Conservation (phyloP, 805 yeast genomes). For the Ogataea nakhonphanomensis region DNA sequence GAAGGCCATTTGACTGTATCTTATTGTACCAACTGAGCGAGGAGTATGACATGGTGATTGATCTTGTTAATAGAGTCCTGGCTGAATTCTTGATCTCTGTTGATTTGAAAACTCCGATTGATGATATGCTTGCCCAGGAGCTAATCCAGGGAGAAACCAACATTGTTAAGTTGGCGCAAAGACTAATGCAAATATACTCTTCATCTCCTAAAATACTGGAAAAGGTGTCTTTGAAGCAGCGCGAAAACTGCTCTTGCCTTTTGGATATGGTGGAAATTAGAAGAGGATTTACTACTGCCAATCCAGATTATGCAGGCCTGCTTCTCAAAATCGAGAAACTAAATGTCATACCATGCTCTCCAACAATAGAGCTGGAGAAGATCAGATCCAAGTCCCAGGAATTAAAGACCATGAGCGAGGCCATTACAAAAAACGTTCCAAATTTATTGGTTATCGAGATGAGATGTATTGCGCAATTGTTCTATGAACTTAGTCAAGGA, state of each 20-base stretch:
- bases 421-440: conserved; percentile 76
- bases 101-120: conserved; percentile 38
- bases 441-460: conserved; percentile 74
- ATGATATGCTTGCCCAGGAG: conserved; percentile 19
- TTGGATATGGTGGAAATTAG: conserved; percentile 68
- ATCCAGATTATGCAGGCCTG: conserved; percentile 46
- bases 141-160: conserved; percentile 41
- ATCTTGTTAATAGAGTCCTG: conserved; percentile 67
- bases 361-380: conserved; percentile 46
- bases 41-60: conserved; percentile 77
- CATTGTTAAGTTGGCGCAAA: conserved; percentile 44
- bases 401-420: conserved; percentile 60
- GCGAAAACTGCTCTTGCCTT: conserved; percentile 62
- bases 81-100: conserved; percentile 74
- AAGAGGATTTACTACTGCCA: conserved; percentile 47
- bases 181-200: conserved; percentile 43
- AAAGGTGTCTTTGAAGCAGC: conserved; percentile 50
- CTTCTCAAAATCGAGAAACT: conserved; percentile 53
- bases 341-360: conserved; percentile 61
- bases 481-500: conserved; percentile 41
- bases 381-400: conserved; percentile 68
- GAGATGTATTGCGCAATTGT: conserved; percentile 66
- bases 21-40: conserved; percentile 83
- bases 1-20: conserved; percentile 80
- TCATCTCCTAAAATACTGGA: conserved; percentile 58